Percentiles rank a stretch among this genome's conserved stretches.
These are phyloP conservation scores for Phyllosticta citribraziliensis DNA, from an alignment of 2,329 filamentous ascomycete genomes.

Conservation along the genomic window DNA sequence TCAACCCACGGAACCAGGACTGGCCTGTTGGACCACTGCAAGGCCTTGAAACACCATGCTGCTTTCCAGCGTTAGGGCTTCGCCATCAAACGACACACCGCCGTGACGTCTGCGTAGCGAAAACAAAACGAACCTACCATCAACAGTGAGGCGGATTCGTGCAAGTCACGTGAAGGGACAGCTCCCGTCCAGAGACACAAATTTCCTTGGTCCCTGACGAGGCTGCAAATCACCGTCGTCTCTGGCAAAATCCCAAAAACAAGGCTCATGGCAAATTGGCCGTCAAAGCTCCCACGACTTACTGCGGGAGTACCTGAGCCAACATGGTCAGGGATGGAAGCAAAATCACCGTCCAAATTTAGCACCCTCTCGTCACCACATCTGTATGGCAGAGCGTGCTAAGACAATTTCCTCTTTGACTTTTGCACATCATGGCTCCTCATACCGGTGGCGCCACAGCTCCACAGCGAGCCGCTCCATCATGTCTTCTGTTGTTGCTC, in stretches of 20 bases:
- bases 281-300: neutral
- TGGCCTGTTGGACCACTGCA: neutral
- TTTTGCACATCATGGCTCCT: neutral
- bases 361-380: neutral
- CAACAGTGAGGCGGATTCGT: neutral
- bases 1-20: neutral
- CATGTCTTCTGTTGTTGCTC: neutral
- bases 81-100: neutral
- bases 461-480: neutral
- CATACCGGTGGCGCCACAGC: neutral
- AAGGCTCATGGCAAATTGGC: too few species aligned
- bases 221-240: neutral
- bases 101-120: neutral
- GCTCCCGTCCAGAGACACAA: neutral
- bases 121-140: neutral
- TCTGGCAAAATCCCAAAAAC: too few species aligned
- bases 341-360: neutral
- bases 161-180: neutral
- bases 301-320: neutral
- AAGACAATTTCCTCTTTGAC: neutral
- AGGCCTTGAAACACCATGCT: neutral
- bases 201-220: neutral
- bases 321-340: neutral
- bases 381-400: neutral
- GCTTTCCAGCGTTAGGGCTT: neutral